Conservation (phyloP, 1,284 basidiomycete genomes). For the Butyriboletus appendiculatus region DNA sequence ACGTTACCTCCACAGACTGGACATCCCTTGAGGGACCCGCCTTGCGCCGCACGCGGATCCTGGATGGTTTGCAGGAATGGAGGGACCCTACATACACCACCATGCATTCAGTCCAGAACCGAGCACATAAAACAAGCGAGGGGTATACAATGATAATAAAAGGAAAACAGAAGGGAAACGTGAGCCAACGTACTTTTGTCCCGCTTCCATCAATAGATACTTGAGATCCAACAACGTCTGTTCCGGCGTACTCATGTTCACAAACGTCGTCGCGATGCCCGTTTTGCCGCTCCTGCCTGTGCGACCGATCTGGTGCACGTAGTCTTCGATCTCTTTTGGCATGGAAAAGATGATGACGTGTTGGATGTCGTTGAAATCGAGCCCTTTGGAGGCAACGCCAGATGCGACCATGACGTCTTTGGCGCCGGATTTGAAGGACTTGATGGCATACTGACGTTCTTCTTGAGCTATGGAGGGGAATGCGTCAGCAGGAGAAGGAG, state of each 20-base stretch:
- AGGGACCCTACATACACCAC: slow-evolving; percentile 67
- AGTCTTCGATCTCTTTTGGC: slow-evolving; percentile 99
- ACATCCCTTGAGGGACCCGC: slow-evolving; percentile 82
- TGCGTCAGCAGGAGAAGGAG: not conserved
- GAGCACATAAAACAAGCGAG: not conserved
- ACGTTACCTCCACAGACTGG: slow-evolving; percentile 89
- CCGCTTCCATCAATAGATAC: slow-evolving; percentile 96
- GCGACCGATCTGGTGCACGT: slow-evolving; percentile 97
- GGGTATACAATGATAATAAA: not conserved
- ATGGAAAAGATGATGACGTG: slow-evolving; percentile 98
- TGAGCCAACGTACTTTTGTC: slow-evolving; percentile 74
- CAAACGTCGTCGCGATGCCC: slow-evolving; percentile 99
- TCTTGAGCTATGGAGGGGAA: slow-evolving; percentile 74
- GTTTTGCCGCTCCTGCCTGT: slow-evolving; percentile 98
- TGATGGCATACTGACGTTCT: slow-evolving; percentile 98
- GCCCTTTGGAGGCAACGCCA: slow-evolving; percentile 95
- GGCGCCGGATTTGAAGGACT: slow-evolving; percentile 93
- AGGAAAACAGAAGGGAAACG: not conserved
- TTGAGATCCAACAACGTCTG: slow-evolving; percentile 97
- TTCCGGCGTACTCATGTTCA: slow-evolving; percentile 96
- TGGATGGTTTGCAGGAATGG: slow-evolving; percentile 93
- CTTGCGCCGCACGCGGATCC: slow-evolving; percentile 84
- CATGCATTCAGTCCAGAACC: not conserved
- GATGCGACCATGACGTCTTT: slow-evolving; percentile 99
- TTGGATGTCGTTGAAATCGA: slow-evolving; percentile 98